Evolutionary conservation across 306 rosid genomes (phyloP).

Genomic region (Fagus sylvatica): DNA sequence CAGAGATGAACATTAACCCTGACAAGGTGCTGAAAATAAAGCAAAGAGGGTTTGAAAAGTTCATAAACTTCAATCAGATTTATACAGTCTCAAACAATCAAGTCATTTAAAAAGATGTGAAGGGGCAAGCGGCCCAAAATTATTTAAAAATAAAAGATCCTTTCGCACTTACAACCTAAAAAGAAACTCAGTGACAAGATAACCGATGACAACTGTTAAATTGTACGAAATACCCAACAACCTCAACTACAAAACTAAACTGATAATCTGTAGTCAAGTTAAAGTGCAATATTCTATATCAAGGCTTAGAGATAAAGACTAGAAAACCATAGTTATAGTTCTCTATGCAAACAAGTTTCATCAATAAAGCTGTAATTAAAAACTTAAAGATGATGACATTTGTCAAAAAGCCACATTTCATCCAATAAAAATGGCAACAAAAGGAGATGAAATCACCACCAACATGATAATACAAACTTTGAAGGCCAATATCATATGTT

Average conservation of each 20-base stretch:
- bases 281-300: not conserved
- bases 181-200: not conserved
- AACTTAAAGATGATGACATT: not conserved
- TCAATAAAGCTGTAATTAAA: too few relatives aligned
- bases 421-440: not conserved
- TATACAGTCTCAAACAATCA: not conserved
- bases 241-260: not conserved
- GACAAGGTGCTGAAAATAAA: not conserved
- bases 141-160: not conserved
- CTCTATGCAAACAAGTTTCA: too few relatives aligned
- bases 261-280: not conserved
- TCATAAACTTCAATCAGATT: not conserved
- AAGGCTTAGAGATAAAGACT: not conserved
- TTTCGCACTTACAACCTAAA: not conserved
- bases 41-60: not conserved
- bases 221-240: not conserved
- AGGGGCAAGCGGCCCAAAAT: not conserved
- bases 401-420: not conserved
- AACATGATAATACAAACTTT: not conserved
- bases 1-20: not conserved
- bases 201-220: not conserved
- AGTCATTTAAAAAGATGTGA: not conserved
- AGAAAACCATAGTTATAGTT: too few relatives aligned
- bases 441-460: not conserved
- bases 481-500: not conserved